phyloP scores from a whole-genome alignment of 2,329 filamentous ascomycete genomes.

The Ascochyta pisi region DNA sequence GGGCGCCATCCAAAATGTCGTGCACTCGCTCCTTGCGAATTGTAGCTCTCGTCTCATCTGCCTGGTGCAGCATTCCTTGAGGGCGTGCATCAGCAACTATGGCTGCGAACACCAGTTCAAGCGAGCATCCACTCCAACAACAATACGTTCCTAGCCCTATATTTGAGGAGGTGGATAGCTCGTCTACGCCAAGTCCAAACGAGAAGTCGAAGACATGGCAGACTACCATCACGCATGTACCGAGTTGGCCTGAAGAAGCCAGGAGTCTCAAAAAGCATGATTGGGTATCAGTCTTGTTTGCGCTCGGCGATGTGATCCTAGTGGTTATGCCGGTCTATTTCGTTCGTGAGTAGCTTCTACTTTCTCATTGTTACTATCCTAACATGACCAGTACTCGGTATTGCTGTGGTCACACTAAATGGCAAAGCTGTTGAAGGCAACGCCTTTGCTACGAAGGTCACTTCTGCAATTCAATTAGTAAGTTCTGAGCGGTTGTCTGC shows the following conservation, averaged over 20 bases:
- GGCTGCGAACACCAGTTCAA: constrained; percentile 16
- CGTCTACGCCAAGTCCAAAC: not conserved
- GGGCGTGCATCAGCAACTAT: constrained; percentile 21
- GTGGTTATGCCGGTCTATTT: constrained; percentile 43
- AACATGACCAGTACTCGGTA: constrained; percentile 33
- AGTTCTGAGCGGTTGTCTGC: too few relatives aligned
- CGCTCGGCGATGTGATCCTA: constrained; percentile 37
- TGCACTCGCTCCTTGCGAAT: constrained; percentile 35
- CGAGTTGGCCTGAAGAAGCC: constrained; percentile 43
- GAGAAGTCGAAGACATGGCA: constrained; percentile 33
- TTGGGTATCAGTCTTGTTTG: constrained; percentile 32
- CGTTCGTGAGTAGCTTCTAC: constrained; percentile 33
- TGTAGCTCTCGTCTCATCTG: constrained; percentile 19
- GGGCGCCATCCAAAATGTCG: constrained; percentile 28
- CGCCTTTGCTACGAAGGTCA: constrained; percentile 36
- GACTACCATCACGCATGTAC: constrained; percentile 29
- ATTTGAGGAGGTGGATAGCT: constrained; percentile 4
- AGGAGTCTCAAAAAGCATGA: constrained; percentile 29
- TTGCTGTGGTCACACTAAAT: constrained; percentile 33
- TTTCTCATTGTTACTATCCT: too few relatives aligned
- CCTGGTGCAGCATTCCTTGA: constrained; percentile 11
- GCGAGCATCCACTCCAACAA: constrained; percentile 22
- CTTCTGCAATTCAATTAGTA: constrained; percentile 37
- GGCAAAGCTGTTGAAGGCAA: constrained; percentile 32
- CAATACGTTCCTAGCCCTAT: constrained; percentile 3